A percentile compares a stretch with the other conserved stretches of the same genome.
Conservation (phyloP, 2,329 filamentous ascomycete genomes). For the Aspergillus tamarii region DNA sequence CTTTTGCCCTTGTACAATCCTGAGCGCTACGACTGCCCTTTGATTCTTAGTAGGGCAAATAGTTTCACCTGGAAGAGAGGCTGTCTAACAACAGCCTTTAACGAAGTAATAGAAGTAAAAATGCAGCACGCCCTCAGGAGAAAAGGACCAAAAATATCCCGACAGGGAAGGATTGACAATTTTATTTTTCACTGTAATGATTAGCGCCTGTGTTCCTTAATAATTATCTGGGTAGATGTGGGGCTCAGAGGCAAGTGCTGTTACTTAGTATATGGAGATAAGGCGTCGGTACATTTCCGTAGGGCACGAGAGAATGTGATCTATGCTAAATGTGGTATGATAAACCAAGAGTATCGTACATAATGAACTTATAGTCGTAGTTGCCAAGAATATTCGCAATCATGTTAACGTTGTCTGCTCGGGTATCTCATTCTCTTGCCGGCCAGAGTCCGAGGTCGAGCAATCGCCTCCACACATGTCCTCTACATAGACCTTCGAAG, state of each 20-base stretch:
- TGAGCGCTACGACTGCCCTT: neutral
- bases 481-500: neutral
- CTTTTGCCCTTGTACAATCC: neutral
- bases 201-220: conserved; percentile 11
- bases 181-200: conserved; percentile 11
- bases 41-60: neutral
- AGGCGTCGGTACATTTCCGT: neutral
- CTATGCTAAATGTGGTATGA: neutral
- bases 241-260: conserved; percentile 11
- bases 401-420: neutral
- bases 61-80: neutral
- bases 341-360: neutral
- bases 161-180: conserved; percentile 10
- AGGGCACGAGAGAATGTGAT: neutral
- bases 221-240: conserved; percentile 15
- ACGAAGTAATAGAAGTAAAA: neutral
- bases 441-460: conserved; percentile 2
- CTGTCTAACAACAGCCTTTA: neutral
- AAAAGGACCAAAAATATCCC: neutral
- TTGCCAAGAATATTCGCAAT: neutral
- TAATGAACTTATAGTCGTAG: neutral
- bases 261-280: neutral
- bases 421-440: neutral
- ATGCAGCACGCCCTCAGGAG: neutral
- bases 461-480: neutral